phyloP scores from a whole-genome alignment of 139 green algal genomes.

The Micractinium sp. region DNA sequence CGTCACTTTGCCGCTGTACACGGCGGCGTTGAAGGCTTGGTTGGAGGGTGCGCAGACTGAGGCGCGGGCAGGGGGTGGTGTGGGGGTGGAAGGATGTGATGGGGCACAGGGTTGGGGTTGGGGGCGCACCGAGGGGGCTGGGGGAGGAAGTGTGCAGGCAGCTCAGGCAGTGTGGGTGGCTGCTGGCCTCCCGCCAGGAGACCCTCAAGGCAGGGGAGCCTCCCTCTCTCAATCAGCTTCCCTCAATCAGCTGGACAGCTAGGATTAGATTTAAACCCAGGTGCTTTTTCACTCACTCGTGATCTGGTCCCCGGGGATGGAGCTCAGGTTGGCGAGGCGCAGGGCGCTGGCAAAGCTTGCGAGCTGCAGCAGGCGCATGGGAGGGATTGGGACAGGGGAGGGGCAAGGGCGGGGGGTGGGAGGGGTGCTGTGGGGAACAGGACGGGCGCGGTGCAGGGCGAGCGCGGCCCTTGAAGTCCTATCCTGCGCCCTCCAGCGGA shows the following conservation, averaged over 20 bases:
- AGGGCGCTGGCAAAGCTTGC: slow-evolving; percentile 20
- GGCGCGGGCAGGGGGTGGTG: background rate
- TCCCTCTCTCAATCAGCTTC: too few relatives aligned
- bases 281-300: slow-evolving; percentile 5
- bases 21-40: slow-evolving; percentile 26
- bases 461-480: too few relatives aligned
- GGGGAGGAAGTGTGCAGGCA: background rate
- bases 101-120: too few relatives aligned
- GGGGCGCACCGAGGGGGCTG: too few relatives aligned
- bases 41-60: slow-evolving; percentile 22
- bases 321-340: slow-evolving; percentile 19
- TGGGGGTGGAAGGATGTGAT: background rate
- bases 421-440: too few relatives aligned
- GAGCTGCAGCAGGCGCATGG: background rate
- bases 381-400: background rate
- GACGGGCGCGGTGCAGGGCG: too few relatives aligned
- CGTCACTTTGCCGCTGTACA: slow-evolving; percentile 2
- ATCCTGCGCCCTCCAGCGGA: too few relatives aligned
- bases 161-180: too few relatives aligned
- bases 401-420: background rate
- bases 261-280: too few relatives aligned
- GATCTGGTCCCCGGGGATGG: slow-evolving; percentile 11
- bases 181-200: background rate
- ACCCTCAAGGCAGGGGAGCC: too few relatives aligned
- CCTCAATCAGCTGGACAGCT: too few relatives aligned